phyloP scores from a whole-genome alignment of 768 basidiomycete species.

The Hypsizygus marmoreus region DNA sequence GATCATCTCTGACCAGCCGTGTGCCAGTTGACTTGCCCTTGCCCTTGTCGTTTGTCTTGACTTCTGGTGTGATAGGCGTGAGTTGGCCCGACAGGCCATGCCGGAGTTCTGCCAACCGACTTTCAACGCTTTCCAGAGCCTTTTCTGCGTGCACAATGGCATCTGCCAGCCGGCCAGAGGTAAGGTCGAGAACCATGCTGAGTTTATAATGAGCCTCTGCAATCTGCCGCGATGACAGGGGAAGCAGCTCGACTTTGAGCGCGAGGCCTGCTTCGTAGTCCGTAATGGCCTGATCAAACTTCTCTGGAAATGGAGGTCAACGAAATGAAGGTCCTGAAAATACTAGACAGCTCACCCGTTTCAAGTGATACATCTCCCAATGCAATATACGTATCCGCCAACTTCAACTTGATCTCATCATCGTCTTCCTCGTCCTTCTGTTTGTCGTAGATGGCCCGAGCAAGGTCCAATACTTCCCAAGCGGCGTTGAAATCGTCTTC shows the following conservation, averaged over 20 bases:
- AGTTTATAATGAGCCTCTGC: constrained; percentile 95
- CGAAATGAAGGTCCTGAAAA: too few species aligned
- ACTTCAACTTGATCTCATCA: constrained; percentile 70
- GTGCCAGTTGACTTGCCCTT: constrained; percentile 69
- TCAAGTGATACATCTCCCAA: constrained; percentile 97
- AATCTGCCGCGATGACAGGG: constrained; percentile 88
- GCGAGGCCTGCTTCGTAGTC: constrained; percentile 81
- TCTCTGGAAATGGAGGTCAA: not conserved
- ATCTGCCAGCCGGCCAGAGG: constrained; percentile 78
- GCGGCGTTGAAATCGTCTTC: constrained; percentile 98
- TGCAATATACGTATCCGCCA: constrained; percentile 88
- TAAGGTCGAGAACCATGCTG: constrained; percentile 90
- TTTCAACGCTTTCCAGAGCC: constrained; percentile 77
- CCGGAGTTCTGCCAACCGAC: constrained; percentile 62
- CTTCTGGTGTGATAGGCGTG: constrained; percentile 30
- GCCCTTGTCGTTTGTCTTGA: constrained; percentile 51
- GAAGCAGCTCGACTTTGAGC: constrained; percentile 74
- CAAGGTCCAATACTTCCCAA: constrained; percentile 97
- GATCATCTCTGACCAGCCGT: constrained; percentile 50
- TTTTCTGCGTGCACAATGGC: constrained; percentile 81
- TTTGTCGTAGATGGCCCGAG: constrained; percentile 82
- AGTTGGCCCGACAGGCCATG: constrained; percentile 44
- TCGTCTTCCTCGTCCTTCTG: constrained; percentile 51
- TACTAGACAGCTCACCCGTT: constrained; percentile 90
- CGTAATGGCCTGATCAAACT: constrained; percentile 18